Conservation (phyloP, 768 basidiomycete genomes). For the Lactarius vividus region DNA sequence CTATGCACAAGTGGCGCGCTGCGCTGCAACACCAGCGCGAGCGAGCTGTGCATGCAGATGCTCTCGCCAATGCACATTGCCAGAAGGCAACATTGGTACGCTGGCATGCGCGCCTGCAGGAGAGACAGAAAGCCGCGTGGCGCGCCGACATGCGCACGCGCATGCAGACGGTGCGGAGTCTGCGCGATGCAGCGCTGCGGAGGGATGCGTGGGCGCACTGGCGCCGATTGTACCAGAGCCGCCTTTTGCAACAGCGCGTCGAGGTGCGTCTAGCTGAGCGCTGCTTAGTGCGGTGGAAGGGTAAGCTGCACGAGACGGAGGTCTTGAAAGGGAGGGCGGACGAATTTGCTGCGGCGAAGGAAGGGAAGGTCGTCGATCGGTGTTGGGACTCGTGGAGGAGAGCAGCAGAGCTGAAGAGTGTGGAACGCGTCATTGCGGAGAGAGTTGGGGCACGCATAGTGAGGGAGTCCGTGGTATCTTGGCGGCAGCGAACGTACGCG, state of each 20-base stretch:
- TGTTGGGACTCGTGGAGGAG: slow-evolving; percentile 61
- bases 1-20: slow-evolving; percentile 61
- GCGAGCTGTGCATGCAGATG: slow-evolving; percentile 42
- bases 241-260: slow-evolving; percentile 52
- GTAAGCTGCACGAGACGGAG: slow-evolving; percentile 40
- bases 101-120: slow-evolving; percentile 57
- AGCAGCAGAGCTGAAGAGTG: slow-evolving; percentile 42
- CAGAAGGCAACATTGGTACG: slow-evolving; percentile 42
- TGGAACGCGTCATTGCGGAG: slow-evolving; percentile 45
- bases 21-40: slow-evolving; percentile 39
- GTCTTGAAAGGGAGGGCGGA: slow-evolving; percentile 51
- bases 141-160: slow-evolving; percentile 66
- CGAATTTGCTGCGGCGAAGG: slow-evolving; percentile 33
- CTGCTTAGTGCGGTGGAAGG: slow-evolving; percentile 55
- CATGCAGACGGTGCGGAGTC: slow-evolving; percentile 61
- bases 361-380: slow-evolving; percentile 39
- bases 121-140: slow-evolving; percentile 59
- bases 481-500: slow-evolving; percentile 59
- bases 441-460: slow-evolving; percentile 50
- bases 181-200: slow-evolving; percentile 49
- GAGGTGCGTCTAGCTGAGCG: slow-evolving; percentile 42
- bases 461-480: slow-evolving; percentile 46
- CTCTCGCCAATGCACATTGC: slow-evolving; percentile 44
- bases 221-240: slow-evolving; percentile 55
- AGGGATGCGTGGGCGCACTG: slow-evolving; percentile 65